Base-by-base conservation (phyloP, 257 asterid genomes). In the Solanum phureja region DNA sequence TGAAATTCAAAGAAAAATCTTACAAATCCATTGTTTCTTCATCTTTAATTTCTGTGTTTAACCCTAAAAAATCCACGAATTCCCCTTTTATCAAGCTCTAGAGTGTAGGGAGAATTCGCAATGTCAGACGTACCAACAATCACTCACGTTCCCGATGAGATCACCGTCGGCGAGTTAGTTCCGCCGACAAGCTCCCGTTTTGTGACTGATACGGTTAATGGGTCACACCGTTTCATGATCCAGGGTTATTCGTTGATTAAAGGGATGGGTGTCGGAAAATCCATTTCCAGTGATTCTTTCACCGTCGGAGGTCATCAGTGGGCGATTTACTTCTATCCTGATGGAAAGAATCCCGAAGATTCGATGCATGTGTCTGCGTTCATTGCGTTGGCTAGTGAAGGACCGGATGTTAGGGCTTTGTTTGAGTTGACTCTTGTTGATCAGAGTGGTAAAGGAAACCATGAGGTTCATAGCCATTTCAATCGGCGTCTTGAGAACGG, bases 401-500 rank as follows among this genome's bases (percentile, higher is more conserved):
- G 98, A 40, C 93, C 97, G 21, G 97, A 95, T 86, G 98, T 95
- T 23, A 89, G 98, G 90, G 98, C 98, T 34, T 88, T 95, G 94
- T 95, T 95, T 90, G 98, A 95, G 93, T 81, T 95, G 89, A 95
- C 97, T 44, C 91, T 93, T 40, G 90, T 96, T 86, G 98, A 96
- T 89, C 98, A 96, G 92, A 96, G 98, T 87, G 98, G 98, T 87
- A 95, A 93, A 86, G 98, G 92, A 90, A 96, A 96, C 86, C 95
- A 96, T 89, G 95, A 95, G 89, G 95, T 96, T 88, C 98, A 96
- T 88, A 94, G 98, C 91, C 98, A 96, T 91, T 96, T 96, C 83
- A 98, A 95, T 92, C 92, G 98, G 85, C 93, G 98, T 58, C 95
- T 94, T 18, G 98, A 95, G 91, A 94, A 96, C 56, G 98, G 98